Percentiles rank a stretch among this genome's conserved stretches.
Conservation (phyloP, 1,139 yeast genomes). For the Magnusiomyces tetraspermus region DNA sequence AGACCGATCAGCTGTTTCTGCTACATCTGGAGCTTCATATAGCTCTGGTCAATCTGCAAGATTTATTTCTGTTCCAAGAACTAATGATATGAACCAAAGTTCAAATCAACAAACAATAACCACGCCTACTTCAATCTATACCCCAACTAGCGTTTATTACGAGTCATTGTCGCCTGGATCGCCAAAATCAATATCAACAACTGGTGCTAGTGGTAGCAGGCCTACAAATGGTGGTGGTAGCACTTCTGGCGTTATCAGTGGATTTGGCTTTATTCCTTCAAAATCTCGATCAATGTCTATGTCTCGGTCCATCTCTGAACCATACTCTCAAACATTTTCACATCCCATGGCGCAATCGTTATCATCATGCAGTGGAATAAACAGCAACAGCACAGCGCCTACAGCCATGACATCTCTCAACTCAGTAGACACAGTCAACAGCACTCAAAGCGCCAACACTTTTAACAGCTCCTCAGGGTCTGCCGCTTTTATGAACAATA, state of each 20-base stretch:
- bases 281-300: no score
- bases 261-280: no score
- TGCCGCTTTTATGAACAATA: not conserved
- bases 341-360: not conserved
- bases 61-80: not conserved
- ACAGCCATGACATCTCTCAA: not conserved
- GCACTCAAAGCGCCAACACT: not conserved
- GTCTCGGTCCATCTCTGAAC: no score
- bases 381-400: not conserved
- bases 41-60: not conserved
- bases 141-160: not conserved
- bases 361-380: not conserved
- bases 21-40: not conserved
- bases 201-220: no score
- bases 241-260: no score
- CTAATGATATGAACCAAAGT: not conserved
- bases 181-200: no score
- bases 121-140: not conserved
- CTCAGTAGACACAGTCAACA: not conserved
- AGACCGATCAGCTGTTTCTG: not conserved
- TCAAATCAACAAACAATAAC: not conserved
- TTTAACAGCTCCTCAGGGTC: not conserved
- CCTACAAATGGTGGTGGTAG: no score
- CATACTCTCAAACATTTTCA: not conserved
- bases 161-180: not conserved